Percentiles rank a stretch among this genome's conserved stretches.
Evolutionary conservation across 306 rosid genomes (phyloP).

Genomic region (Lagenaria siceraria): DNA sequence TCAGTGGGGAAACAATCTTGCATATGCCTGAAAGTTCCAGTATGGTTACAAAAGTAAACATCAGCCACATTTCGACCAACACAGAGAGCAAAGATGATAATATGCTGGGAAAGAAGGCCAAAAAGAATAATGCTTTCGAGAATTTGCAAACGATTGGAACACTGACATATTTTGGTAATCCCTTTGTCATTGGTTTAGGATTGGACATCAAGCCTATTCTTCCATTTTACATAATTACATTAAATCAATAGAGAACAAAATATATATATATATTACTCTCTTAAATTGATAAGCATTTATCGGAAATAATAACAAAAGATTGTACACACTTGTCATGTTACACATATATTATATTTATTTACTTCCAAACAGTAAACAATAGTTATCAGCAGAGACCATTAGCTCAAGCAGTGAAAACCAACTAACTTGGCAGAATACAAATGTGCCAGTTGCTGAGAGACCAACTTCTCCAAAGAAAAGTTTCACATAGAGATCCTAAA

Average conservation of each 20-base stretch:
- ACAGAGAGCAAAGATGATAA: not conserved
- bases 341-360: not conserved
- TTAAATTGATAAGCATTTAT: not conserved
- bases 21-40: slow-evolving; percentile 52
- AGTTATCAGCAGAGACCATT: not conserved
- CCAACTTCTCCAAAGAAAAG: not conserved
- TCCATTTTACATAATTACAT: not conserved
- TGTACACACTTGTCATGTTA: not conserved
- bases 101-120: not conserved
- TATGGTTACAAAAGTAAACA: not conserved
- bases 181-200: not conserved
- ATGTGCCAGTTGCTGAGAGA: not conserved
- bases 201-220: not conserved
- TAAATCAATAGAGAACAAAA: not conserved
- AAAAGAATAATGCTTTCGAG: not conserved
- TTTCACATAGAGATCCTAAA: not conserved
- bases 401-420: not conserved
- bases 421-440: not conserved
- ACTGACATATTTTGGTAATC: not conserved
- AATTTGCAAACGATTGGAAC: not conserved
- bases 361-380: not conserved
- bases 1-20: slow-evolving; percentile 85
- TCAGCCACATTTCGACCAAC: not conserved
- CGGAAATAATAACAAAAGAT: not conserved
- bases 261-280: not conserved